Percentiles rank a stretch among this genome's conserved stretches.
Evolutionary conservation across 2,329 filamentous ascomycete species (phyloP).

Genomic region (Leptodontidium sp.): DNA sequence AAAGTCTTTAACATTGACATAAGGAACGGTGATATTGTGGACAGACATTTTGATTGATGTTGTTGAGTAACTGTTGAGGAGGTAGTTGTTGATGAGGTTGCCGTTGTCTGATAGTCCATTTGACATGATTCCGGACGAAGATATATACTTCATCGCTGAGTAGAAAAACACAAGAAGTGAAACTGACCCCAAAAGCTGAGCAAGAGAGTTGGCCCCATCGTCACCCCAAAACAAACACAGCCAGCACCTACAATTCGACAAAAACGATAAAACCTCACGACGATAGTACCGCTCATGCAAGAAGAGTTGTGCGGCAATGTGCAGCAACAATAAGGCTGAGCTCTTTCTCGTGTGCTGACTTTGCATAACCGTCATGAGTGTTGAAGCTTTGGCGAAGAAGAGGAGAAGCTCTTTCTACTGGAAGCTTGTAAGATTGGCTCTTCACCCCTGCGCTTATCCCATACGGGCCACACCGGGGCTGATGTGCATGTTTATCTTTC

Average conservation of each 20-base stretch:
- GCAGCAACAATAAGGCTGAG: background rate
- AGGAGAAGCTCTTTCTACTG: background rate
- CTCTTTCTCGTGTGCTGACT: background rate
- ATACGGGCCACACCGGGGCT: background rate
- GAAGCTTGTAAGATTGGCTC: conserved; percentile 14
- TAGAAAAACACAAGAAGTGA: background rate
- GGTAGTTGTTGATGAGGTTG: background rate
- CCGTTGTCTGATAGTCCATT: background rate
- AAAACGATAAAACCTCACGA: background rate
- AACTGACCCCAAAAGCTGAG: conserved; percentile 4
- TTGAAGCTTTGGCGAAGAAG: background rate
- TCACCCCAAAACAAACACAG: conserved; percentile 9
- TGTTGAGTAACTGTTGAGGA: background rate
- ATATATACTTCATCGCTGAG: background rate
- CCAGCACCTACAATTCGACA: background rate
- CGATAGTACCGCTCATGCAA: background rate
- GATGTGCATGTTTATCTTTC: background rate
- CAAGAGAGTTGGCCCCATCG: background rate
- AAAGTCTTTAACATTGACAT: conserved; percentile 11
- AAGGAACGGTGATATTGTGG: conserved; percentile 10
- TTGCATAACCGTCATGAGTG: background rate
- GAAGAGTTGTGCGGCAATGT: background rate
- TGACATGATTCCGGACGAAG: background rate
- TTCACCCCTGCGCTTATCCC: background rate
- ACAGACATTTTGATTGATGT: conserved; percentile 3